phyloP scores from a whole-genome alignment of 306 rosid species.

The Quercus dentata region DNA sequence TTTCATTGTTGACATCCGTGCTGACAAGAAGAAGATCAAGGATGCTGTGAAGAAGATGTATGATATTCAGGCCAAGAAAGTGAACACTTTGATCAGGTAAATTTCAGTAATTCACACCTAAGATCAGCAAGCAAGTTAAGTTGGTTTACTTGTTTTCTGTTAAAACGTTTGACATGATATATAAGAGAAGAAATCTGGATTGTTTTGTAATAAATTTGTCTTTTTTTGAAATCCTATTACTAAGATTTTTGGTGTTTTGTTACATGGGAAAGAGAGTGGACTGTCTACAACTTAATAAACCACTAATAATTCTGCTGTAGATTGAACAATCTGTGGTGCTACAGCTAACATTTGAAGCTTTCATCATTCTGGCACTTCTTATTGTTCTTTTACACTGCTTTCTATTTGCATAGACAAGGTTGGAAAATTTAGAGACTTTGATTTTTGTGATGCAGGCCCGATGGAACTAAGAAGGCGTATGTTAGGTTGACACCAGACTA shows the following conservation, averaged over 20 bases:
- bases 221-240: neutral
- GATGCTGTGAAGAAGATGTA: constrained; percentile 92
- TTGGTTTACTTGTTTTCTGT: neutral
- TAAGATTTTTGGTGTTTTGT: neutral
- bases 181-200: too few relatives aligned
- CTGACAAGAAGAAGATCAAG: constrained; percentile 82
- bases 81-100: constrained; percentile 91
- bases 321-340: neutral
- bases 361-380: neutral
- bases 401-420: neutral
- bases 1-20: constrained; percentile 82
- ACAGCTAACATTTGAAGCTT: neutral
- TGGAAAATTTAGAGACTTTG: neutral
- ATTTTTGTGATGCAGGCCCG: constrained; percentile 56
- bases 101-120: neutral
- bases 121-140: neutral
- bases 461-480: constrained; percentile 92
- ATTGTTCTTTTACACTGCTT: neutral
- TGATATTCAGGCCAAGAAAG: constrained; percentile 91
- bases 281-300: neutral
- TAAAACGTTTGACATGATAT: too few relatives aligned
- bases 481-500: constrained; percentile 83
- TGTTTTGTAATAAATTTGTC: too few relatives aligned
- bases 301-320: neutral
- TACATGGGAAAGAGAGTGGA: neutral